Evolutionary conservation across 108 stramenopile genomes (phyloP), one percentile per base, ranked within the genome.

Genomic region (Pseudonitzschia multistriata): DNA sequence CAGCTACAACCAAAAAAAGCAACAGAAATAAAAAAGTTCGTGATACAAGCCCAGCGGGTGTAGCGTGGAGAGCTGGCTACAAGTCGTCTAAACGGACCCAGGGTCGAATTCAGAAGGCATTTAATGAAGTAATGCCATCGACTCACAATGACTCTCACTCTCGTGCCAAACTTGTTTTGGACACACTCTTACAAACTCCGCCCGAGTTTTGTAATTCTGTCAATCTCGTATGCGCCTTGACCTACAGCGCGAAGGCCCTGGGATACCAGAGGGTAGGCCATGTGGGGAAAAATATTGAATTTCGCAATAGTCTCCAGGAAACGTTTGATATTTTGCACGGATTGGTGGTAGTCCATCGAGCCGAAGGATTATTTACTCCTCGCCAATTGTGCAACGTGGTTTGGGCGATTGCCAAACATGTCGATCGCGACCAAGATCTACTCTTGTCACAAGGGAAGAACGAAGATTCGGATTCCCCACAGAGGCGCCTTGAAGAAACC

Each of bases 151-250:
- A 45, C 33, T 37, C 61, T 37, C 54, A 66, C 33, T 54, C 35
- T 40, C 83, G 62, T 19, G 88, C 85, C 59, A 63, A 76, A 10
- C 66, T 49, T 1, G 72, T 90, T 11, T 71, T 93, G 56, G 56
- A 69, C 27, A 72, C 81, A 13, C 71, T 93, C 1, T 70, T 89
- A 14, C 30, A 72, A 11, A 79, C 79, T 15, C 78, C 81, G 28
- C 72, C 89, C 14, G 49, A 68, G 33, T 62, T 79, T 34, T 88
- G 87, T 65, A 93, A 93, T 68, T 81, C 84, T 11, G 87, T 83
- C 48, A 93, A 93, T 67, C 40, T 93, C 15, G 88, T 93, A 8
- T 88, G 86, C 67, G 88, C 92, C 19, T 45, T 93, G 54, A 93
- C 92, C 14, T 70, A 83, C 14, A 84, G 82, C 72, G 89, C 89